Conservation (phyloP, 169 alveolate genomes). For the Eimeria brunetti region DNA sequence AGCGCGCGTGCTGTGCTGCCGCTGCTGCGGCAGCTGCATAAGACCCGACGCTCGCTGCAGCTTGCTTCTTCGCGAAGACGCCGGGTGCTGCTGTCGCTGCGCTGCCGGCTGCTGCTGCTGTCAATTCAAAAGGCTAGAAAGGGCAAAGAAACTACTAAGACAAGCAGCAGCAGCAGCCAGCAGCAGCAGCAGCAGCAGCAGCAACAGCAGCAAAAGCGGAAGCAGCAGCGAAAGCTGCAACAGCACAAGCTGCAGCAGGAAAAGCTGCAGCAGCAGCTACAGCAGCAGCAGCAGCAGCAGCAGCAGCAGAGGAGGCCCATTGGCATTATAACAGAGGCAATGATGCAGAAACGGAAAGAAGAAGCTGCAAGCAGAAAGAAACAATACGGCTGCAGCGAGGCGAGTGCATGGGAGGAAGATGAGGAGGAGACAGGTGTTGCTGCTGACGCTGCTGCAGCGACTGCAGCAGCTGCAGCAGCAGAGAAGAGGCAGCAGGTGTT, state of each 20-base stretch:
- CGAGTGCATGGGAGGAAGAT: slow-evolving; percentile 50
- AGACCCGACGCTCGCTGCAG: background rate
- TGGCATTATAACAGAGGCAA: slow-evolving; percentile 40
- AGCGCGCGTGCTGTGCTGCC: background rate
- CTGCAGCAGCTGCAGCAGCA: slow-evolving; percentile 28
- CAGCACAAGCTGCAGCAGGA: slow-evolving; percentile 7
- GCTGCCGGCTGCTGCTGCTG: background rate
- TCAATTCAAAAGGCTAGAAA: background rate
- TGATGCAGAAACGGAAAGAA: slow-evolving; percentile 45
- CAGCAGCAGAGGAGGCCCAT: background rate
- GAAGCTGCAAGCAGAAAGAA: slow-evolving; percentile 45
- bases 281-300: background rate
- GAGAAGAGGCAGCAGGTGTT: slow-evolving; percentile 2
- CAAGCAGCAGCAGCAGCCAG: background rate
- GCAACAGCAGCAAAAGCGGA: background rate
- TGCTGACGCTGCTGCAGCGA: background rate
- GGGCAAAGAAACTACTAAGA: background rate
- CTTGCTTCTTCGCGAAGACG: background rate
- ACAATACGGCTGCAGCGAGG: slow-evolving; percentile 50
- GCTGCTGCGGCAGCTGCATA: slow-evolving; percentile 34
- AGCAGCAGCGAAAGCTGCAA: slow-evolving; percentile 1
- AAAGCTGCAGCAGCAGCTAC: slow-evolving; percentile 9
- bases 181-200: slow-evolving; percentile 33
- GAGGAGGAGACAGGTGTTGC: slow-evolving; percentile 13
- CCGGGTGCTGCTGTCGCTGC: background rate